Conservation (phyloP, 2,329 filamentous ascomycete genomes). For the Aschersonia sp. region DNA sequence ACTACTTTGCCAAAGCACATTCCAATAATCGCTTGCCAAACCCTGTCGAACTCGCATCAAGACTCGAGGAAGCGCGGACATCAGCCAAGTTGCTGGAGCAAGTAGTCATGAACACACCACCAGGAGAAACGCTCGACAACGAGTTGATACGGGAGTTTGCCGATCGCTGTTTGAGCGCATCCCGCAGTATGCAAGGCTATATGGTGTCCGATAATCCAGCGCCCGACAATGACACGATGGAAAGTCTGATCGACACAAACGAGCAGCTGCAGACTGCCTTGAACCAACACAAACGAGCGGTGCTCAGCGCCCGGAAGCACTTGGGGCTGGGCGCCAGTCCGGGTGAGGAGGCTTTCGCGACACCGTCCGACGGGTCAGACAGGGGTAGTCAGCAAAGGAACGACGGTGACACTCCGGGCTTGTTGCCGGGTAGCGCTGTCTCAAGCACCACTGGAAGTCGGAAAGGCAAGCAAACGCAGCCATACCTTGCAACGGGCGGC, state of each 20-base stretch:
- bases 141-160: conserved; percentile 91
- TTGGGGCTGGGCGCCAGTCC: conserved; percentile 23
- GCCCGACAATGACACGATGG: conserved; percentile 88
- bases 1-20: conserved; percentile 42
- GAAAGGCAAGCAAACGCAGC: conserved; percentile 20
- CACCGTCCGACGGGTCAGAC: conserved; percentile 13
- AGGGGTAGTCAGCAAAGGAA: conserved; percentile 1
- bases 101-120: conserved; percentile 73
- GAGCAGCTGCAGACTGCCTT: conserved; percentile 75
- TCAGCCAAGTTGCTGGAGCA: conserved; percentile 88
- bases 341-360: conserved; percentile 13
- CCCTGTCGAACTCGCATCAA: conserved; percentile 62
- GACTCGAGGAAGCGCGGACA: conserved; percentile 80
- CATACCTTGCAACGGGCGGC: conserved; percentile 11
- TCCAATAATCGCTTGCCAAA: conserved; percentile 41
- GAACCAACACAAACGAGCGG: conserved; percentile 70
- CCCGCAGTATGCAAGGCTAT: conserved; percentile 70
- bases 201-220: conserved; percentile 66
- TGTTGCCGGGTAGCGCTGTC: neutral
- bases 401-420: neutral
- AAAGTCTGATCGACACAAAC: conserved; percentile 86
- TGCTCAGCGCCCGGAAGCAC: conserved; percentile 48
- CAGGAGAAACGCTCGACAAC: conserved; percentile 60
- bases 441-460: conserved; percentile 6
- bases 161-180: conserved; percentile 70